phyloP scores from a whole-genome alignment of 176 grass and related monocot genomes.

The Puya raimondii region DNA sequence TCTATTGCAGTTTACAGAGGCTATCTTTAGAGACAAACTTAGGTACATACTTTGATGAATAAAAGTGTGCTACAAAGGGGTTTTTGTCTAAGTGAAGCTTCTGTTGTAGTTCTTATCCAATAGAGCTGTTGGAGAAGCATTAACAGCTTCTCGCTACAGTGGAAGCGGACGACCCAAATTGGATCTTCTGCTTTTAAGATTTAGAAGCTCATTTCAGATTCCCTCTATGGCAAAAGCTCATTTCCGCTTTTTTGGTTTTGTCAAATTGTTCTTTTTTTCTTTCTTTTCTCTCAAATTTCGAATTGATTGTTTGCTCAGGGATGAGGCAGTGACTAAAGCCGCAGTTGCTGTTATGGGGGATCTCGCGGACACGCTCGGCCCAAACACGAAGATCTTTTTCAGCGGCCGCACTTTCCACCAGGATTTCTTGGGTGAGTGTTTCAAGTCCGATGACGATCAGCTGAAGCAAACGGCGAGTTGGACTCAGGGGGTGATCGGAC shows the following conservation, averaged over 20 bases:
- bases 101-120: too few species aligned
- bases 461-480: slow-evolving; percentile 79
- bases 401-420: slow-evolving; percentile 51
- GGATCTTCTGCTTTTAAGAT: too few species aligned
- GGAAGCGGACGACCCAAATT: too few species aligned
- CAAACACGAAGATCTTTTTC: slow-evolving; percentile 58
- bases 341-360: slow-evolving; percentile 78
- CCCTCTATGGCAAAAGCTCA: background rate
- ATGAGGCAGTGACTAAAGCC: slow-evolving; percentile 90
- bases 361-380: slow-evolving; percentile 71
- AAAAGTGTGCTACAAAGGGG: too few species aligned
- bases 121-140: too few species aligned
- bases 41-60: slow-evolving; percentile 32
- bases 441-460: slow-evolving; percentile 62
- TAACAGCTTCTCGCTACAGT: too few species aligned
- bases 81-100: too few species aligned
- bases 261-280: slow-evolving; percentile 1
- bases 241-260: slow-evolving; percentile 7
- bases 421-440: slow-evolving; percentile 75
- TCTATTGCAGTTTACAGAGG: slow-evolving; percentile 65
- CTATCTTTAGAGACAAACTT: slow-evolving; percentile 62
- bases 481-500: slow-evolving; percentile 64
- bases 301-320: slow-evolving; percentile 31
- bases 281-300: slow-evolving; percentile 3
- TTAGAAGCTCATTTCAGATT: too few species aligned